phyloP scores from a whole-genome alignment of 306 rosid genomes.

The Vigna nakashimae region DNA sequence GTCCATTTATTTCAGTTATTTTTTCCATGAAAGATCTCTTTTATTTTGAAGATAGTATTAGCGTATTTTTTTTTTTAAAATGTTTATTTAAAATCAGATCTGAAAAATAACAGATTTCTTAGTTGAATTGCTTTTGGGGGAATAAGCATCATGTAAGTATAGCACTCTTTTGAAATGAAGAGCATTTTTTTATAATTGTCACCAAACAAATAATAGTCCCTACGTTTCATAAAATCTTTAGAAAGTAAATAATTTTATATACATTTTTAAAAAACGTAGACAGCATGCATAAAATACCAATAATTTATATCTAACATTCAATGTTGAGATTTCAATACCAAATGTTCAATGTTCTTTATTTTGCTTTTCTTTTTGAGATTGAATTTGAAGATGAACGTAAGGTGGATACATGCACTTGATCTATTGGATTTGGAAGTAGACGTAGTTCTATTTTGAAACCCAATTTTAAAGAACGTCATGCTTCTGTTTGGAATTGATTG shows the following conservation, averaged over 20 bases:
- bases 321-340: conserved; percentile 36
- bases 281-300: neutral
- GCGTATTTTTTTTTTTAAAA: no score
- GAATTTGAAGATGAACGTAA: conserved; percentile 31
- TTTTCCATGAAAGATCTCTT: neutral
- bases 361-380: conserved; percentile 36
- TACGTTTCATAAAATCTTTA: neutral
- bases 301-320: neutral
- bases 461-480: conserved; percentile 28
- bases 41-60: neutral
- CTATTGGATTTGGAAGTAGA: conserved; percentile 23
- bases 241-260: neutral
- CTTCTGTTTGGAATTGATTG: neutral
- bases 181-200: neutral
- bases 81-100: no score
- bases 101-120: neutral
- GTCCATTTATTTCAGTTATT: neutral
- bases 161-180: no score
- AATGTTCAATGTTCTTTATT: conserved; percentile 33
- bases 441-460: conserved; percentile 34
- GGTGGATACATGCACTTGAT: conserved; percentile 25
- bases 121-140: neutral
- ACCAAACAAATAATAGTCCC: neutral
- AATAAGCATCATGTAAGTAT: no score
- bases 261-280: neutral